A percentile compares a stretch with the other conserved stretches of the same genome.
Conservation (phyloP, 1,284 basidiomycete genomes). For the Sporisorium scitamineum region DNA sequence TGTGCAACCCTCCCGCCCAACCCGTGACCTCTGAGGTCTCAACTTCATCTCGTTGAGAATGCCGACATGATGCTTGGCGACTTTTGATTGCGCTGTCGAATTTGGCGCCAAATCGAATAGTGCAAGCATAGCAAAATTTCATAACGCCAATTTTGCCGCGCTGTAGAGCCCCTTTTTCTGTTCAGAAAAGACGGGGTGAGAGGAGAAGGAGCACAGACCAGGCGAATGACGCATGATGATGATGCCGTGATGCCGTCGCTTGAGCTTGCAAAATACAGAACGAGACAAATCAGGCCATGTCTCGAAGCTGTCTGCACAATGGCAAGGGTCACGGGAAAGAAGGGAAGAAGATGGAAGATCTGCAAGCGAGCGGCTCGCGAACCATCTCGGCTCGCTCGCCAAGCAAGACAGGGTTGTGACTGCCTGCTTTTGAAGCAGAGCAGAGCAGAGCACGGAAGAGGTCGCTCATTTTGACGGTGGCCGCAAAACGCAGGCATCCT, state of each 20-base stretch:
- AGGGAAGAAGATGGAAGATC: background rate
- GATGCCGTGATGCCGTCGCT: slow-evolving; percentile 7
- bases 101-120: slow-evolving; percentile 4
- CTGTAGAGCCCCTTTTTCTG: background rate
- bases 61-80: background rate
- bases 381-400: slow-evolving; percentile 21
- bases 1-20: background rate
- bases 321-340: background rate
- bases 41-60: background rate
- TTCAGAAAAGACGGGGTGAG: no score
- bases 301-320: slow-evolving; percentile 1
- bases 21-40: background rate
- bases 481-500: background rate
- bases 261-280: background rate
- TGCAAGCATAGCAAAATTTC: background rate
- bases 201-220: background rate
- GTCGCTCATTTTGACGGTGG: no score
- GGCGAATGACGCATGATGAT: background rate
- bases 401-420: slow-evolving; percentile 5
- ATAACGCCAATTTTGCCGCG: background rate
- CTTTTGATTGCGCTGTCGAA: background rate
- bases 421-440: no score
- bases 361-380: slow-evolving; percentile 31
- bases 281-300: slow-evolving; percentile 6
- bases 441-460: no score